Conservation (phyloP, 805 yeast species). For the Lachancea mirantina region DNA sequence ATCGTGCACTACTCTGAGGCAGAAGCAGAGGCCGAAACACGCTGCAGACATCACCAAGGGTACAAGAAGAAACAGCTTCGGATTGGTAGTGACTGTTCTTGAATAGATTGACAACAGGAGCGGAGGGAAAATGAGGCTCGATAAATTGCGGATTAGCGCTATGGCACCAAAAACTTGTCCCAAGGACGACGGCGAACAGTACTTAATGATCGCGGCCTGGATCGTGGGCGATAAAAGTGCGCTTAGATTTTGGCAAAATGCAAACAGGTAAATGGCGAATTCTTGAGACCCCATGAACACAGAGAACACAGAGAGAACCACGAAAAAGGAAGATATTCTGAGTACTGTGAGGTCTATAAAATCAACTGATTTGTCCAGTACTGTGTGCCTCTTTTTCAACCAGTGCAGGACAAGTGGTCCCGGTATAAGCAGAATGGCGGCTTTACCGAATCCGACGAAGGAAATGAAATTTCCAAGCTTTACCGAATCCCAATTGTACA, state of each 20-base stretch:
- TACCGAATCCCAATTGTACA: constrained; percentile 47
- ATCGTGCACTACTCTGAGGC: constrained; percentile 17
- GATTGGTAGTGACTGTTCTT: constrained; percentile 33
- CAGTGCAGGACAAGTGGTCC: constrained; percentile 43
- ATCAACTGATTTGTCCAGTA: constrained; percentile 43
- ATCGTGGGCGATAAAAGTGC: constrained; percentile 50
- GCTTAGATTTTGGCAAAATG: constrained; percentile 40
- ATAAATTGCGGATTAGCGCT: constrained; percentile 48
- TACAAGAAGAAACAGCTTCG: constrained; percentile 33
- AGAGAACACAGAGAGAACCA: constrained; percentile 33
- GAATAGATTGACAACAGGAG: constrained; percentile 43
- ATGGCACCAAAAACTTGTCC: constrained; percentile 74
- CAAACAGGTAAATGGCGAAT: constrained; percentile 24
- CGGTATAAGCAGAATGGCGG: constrained; percentile 41
- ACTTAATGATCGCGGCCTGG: constrained; percentile 54
- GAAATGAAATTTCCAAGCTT: constrained; percentile 53
- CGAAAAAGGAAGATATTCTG: constrained; percentile 29
- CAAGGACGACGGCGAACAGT: constrained; percentile 47
- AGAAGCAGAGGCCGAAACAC: constrained; percentile 14
- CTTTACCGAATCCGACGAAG: constrained; percentile 41
- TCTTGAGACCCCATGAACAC: constrained; percentile 24
- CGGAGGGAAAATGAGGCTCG: constrained; percentile 45
- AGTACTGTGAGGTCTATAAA: constrained; percentile 39
- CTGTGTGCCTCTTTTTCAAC: constrained; percentile 32
- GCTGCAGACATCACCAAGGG: constrained; percentile 16